Percentiles rank a stretch among this genome's conserved stretches.
phyloP scores from a whole-genome alignment of 2,329 filamentous ascomycete genomes.

The Penicillium sp. region DNA sequence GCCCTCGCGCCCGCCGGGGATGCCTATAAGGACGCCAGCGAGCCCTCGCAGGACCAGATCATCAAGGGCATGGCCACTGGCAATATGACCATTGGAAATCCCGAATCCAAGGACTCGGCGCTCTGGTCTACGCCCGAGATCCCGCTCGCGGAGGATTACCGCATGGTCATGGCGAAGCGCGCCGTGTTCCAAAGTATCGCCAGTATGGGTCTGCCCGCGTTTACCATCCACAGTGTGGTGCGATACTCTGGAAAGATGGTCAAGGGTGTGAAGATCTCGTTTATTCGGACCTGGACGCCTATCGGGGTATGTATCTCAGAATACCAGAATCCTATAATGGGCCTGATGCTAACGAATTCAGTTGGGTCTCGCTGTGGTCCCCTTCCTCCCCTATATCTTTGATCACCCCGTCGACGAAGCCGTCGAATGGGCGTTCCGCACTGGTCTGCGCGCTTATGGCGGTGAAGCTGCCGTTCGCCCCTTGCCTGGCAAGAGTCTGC shows the following conservation, averaged over 20 bases:
- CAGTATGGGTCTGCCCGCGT: slow-evolving; percentile 89
- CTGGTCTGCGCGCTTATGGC: slow-evolving; percentile 72
- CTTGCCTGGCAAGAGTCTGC: slow-evolving; percentile 20
- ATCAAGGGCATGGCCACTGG: slow-evolving; percentile 40
- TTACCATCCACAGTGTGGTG: slow-evolving; percentile 92
- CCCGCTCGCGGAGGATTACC: slow-evolving; percentile 82
- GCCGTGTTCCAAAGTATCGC: slow-evolving; percentile 89
- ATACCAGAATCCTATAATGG: not conserved
- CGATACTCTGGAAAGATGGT: slow-evolving; percentile 84
- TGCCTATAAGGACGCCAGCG: slow-evolving; percentile 42
- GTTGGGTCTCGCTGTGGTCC: slow-evolving; percentile 72
- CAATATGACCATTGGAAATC: slow-evolving; percentile 26
- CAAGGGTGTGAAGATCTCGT: slow-evolving; percentile 76
- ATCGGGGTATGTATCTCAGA: slow-evolving; percentile 72
- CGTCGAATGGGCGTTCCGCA: slow-evolving; percentile 88
- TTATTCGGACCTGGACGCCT: slow-evolving; percentile 79
- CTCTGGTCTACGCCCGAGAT: slow-evolving; percentile 52
- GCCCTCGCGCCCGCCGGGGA: slow-evolving; percentile 68
- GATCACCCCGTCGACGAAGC: slow-evolving; percentile 91
- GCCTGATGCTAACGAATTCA: slow-evolving; percentile 32
- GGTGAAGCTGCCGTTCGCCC: slow-evolving; percentile 59
- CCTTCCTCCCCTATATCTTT: slow-evolving; percentile 80
- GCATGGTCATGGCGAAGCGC: slow-evolving; percentile 86
- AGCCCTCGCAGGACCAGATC: slow-evolving; percentile 33
- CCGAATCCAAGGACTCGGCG: slow-evolving; percentile 25